Evolutionary conservation across 1,139 yeast genomes (phyloP), one percentile per base, ranked within the genome.

Genomic region (Yamadazyma spencermartinsiae): DNA sequence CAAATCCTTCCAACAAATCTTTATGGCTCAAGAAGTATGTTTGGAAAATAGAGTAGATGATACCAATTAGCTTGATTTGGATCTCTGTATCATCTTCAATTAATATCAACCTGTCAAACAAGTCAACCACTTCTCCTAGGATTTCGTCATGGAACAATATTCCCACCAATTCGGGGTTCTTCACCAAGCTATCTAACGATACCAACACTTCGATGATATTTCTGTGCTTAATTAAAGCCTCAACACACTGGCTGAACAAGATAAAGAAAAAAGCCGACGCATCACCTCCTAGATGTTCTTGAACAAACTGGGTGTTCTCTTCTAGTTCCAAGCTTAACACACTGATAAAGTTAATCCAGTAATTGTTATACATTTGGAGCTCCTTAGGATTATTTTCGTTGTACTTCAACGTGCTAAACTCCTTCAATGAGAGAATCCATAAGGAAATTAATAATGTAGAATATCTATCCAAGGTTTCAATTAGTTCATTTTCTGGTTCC

Each of bases 181-280:
- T 76, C 24, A 87, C 68, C 24, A 88, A 68, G 41, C 79, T 72
- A 31, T 72, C 71, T 46, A 88, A 57, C 0, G 86, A 81, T 0
- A 56, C 54, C 37, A 86, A 61, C 2, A 81, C 73, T 36, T 72
- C 73, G 11, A 65, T 50, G 2, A 65, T 63, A 42, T 68, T 58
- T 37, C 58, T 61, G 42, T 66, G 72, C 44, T 68, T 74, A 13
- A 83, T 74, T 44, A 88, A 68, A 0, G 86, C 77, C 52, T 87
- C 96, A 39, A 88, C 73, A 56, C 96, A 87, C 49, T 87, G 86
- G 28, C 96, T 87, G 63, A 86, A 86, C 34, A 90, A 60, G 19
- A 89, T 84, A 56, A 86, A 86, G 60, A 86, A 82, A 50, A 89
- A 86, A 37, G 86, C 83, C 3, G 80, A 77, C 0, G 82, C 72